Percentiles rank a stretch among this genome's conserved stretches.
Conservation (phyloP, 1,139 yeast species). For the Diutina rugosa region DNA sequence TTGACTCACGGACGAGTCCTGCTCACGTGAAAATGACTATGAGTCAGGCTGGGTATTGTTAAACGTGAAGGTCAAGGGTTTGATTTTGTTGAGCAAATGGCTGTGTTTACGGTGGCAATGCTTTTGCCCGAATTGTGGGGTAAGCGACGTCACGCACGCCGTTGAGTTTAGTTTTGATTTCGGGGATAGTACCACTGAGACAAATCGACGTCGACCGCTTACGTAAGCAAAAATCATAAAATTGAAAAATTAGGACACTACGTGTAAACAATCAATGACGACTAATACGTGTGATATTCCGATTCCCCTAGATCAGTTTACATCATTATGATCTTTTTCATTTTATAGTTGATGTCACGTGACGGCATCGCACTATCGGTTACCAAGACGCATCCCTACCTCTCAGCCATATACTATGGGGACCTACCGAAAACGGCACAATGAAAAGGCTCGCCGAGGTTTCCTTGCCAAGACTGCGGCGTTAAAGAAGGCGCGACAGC, state of each 20-base stretch:
- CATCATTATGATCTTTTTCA: too few relatives aligned
- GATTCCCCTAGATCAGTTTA: too few relatives aligned
- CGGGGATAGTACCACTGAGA: neutral
- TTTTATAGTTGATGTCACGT: neutral
- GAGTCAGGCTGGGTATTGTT: too few relatives aligned
- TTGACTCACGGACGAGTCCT: too few relatives aligned
- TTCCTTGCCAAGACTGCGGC: slow-evolving; percentile 73
- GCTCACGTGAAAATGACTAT: too few relatives aligned
- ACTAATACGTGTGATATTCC: too few relatives aligned
- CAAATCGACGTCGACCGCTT: neutral
- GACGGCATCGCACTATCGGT: neutral
- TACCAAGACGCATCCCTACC: neutral
- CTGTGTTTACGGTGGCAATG: neutral
- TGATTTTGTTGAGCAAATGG: neutral
- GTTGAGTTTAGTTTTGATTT: neutral
- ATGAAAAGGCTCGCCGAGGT: slow-evolving; percentile 78
- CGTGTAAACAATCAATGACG: too few relatives aligned
- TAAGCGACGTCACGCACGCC: neutral
- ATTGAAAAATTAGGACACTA: too few relatives aligned
- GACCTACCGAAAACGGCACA: slow-evolving; percentile 65
- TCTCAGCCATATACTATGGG: slow-evolving; percentile 39
- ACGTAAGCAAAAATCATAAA: neutral
- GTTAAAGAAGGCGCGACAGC: slow-evolving; percentile 53
- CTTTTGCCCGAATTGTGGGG: neutral
- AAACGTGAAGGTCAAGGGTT: too few relatives aligned